These are phyloP conservation scores for Puccinia triticina DNA, from an alignment of 1,284 basidiomycete genomes.

Conservation along the genomic window DNA sequence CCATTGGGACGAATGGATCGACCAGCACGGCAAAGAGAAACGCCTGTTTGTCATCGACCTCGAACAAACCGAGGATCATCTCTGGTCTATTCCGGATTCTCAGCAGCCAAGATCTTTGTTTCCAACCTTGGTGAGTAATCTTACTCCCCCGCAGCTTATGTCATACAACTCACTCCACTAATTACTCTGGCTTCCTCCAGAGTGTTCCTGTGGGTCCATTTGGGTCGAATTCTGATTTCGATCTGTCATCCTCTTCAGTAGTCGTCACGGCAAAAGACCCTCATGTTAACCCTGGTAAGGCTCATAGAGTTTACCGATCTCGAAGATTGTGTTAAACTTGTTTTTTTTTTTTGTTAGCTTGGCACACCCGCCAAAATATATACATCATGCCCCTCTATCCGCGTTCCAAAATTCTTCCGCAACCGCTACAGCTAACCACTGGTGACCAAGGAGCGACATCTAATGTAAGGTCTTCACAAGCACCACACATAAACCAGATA, in stretches of 20 bases:
- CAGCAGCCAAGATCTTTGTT: conserved; percentile 20
- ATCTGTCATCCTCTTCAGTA: conserved; percentile 50
- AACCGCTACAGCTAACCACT: conserved; percentile 26
- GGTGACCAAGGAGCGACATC: conserved; percentile 49
- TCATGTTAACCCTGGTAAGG: conserved; percentile 48
- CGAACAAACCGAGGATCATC: not conserved
- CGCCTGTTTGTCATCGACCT: conserved; percentile 38
- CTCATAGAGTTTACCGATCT: not conserved
- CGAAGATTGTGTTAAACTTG: not conserved
- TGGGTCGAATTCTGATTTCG: conserved; percentile 54
- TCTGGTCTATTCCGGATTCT: not conserved
- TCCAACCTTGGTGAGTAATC: conserved; percentile 33
- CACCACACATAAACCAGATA: not conserved
- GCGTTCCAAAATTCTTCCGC: not conserved
- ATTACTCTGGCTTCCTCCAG: not conserved
- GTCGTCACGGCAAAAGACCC: conserved; percentile 56
- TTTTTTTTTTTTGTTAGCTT: conserved; percentile 36
- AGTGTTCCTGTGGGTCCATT: conserved; percentile 55
- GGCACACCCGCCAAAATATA: conserved; percentile 55
- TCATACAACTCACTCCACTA: not conserved
- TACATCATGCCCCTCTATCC: conserved; percentile 46
- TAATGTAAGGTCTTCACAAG: conserved; percentile 6
- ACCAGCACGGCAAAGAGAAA: conserved; percentile 36
- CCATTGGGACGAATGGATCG: conserved; percentile 47
- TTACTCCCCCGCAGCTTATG: not conserved